phyloP scores from a whole-genome alignment of 805 yeast genomes.

The Candida boleticola region DNA sequence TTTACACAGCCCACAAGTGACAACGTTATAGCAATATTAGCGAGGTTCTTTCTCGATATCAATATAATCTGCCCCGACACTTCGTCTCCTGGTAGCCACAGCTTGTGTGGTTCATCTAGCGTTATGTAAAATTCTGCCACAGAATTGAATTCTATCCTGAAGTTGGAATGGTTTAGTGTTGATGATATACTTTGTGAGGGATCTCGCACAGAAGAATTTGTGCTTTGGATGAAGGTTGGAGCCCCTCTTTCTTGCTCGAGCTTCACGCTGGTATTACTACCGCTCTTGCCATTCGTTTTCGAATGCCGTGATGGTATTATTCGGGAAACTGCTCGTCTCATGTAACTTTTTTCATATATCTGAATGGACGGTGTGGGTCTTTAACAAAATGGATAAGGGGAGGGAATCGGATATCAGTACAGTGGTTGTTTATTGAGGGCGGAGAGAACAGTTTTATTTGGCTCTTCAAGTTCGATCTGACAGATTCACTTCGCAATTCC shows the following conservation, averaged over 20 bases:
- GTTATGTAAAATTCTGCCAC: slow-evolving; percentile 67
- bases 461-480: no score
- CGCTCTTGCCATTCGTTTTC: slow-evolving; percentile 1
- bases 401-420: no score
- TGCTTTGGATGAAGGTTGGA: no score
- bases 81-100: slow-evolving; percentile 79
- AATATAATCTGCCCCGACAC: slow-evolving; percentile 63
- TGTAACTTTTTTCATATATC: no score
- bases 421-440: no score
- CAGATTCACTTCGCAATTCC: no score
- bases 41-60: slow-evolving; percentile 52
- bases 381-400: no score
- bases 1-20: slow-evolving; percentile 57
- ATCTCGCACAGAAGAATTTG: no score
- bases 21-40: slow-evolving; percentile 52
- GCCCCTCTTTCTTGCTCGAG: slow-evolving; percentile 3
- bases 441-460: no score
- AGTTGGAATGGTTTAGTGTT: slow-evolving; percentile 9
- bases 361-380: no score
- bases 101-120: slow-evolving; percentile 71
- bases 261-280: neutral
- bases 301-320: slow-evolving; percentile 26
- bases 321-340: slow-evolving; percentile 54
- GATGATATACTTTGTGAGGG: neutral
- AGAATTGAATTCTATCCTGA: slow-evolving; percentile 36